phyloP scores from a whole-genome alignment of 768 basidiomycete species.

The Crassisporium funariophilum region DNA sequence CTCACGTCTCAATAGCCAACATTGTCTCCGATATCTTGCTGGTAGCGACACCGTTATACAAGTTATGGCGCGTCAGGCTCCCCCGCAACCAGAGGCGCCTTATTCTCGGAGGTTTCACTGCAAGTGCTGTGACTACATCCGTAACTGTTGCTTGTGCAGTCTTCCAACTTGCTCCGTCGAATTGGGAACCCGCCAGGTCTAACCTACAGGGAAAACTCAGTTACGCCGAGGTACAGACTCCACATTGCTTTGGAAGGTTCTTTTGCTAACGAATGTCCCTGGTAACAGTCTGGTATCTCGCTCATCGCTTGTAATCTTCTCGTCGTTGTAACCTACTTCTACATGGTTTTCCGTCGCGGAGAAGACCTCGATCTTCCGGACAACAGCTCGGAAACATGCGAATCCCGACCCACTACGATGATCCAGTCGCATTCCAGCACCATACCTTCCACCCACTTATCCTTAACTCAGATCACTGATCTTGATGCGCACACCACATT shows the following conservation, averaged over 20 bases:
- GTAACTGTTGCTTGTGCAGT: constrained; percentile 10
- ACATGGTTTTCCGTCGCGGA: constrained; percentile 6
- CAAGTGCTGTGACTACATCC: constrained; percentile 7
- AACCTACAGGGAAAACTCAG: constrained; percentile 8
- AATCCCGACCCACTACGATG: too few relatives aligned
- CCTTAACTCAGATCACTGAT: constrained; percentile 5
- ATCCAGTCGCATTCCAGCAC: too few relatives aligned
- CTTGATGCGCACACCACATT: too few relatives aligned
- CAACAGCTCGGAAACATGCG: constrained; percentile 3
- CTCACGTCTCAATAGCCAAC: constrained; percentile 6
- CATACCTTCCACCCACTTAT: too few relatives aligned
- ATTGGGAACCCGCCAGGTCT: constrained; percentile 15
- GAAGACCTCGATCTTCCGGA: constrained; percentile 7
- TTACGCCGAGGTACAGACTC: constrained; percentile 12
- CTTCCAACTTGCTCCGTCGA: constrained; percentile 18
- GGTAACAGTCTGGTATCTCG: constrained; percentile 10
- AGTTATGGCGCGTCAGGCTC: constrained; percentile 15
- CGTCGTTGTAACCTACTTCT: constrained; percentile 11
- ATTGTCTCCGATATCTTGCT: constrained; percentile 14
- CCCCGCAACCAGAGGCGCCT: constrained; percentile 15
- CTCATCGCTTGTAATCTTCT: constrained; percentile 14
- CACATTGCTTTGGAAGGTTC: too few relatives aligned
- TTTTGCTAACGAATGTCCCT: background rate
- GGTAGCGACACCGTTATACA: constrained; percentile 16
- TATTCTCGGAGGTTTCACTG: constrained; percentile 14